Evolutionary conservation across 1,284 basidiomycete species (phyloP).

Genomic region (Tilletia indica): DNA sequence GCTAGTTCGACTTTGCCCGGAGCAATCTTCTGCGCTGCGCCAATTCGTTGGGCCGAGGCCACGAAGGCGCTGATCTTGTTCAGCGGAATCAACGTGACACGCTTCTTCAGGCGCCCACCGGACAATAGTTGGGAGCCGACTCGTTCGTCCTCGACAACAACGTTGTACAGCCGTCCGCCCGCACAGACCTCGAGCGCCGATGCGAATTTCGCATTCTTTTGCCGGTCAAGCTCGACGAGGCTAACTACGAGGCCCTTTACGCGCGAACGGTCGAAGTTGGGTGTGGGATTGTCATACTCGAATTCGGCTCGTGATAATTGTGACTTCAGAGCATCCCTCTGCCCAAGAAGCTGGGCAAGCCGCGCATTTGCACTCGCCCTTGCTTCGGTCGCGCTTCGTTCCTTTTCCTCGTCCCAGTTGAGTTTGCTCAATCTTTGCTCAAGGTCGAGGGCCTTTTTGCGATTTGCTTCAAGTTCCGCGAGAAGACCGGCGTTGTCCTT

Average conservation of each 20-base stretch:
- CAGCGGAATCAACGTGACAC: conserved; percentile 89
- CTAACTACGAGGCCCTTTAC: conserved; percentile 75
- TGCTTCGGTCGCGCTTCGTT: conserved; percentile 66
- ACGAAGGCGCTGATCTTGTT: conserved; percentile 80
- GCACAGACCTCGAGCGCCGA: conserved; percentile 93
- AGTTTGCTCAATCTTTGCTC: conserved; percentile 64
- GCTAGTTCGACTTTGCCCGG: conserved; percentile 81
- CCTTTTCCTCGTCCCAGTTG: conserved; percentile 78
- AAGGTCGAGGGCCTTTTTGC: conserved; percentile 63
- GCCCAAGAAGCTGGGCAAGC: conserved; percentile 67
- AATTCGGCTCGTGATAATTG: conserved; percentile 76
- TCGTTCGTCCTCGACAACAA: conserved; percentile 82
- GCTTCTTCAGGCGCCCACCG: conserved; percentile 79
- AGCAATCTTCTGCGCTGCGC: conserved; percentile 72
- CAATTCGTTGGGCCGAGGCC: conserved; percentile 72
- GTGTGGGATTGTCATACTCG: conserved; percentile 73
- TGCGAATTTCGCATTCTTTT: conserved; percentile 66
- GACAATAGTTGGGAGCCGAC: conserved; percentile 82
- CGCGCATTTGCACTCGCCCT: conserved; percentile 65
- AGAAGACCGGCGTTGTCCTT: conserved; percentile 74
- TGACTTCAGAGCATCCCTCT: conserved; percentile 71
- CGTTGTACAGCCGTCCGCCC: conserved; percentile 84
- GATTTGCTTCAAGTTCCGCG: conserved; percentile 60
- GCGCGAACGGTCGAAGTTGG: conserved; percentile 77
- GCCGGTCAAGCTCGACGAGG: conserved; percentile 71